phyloP scores from a whole-genome alignment of 306 rosid species.

The Gleditsia sinensis region DNA sequence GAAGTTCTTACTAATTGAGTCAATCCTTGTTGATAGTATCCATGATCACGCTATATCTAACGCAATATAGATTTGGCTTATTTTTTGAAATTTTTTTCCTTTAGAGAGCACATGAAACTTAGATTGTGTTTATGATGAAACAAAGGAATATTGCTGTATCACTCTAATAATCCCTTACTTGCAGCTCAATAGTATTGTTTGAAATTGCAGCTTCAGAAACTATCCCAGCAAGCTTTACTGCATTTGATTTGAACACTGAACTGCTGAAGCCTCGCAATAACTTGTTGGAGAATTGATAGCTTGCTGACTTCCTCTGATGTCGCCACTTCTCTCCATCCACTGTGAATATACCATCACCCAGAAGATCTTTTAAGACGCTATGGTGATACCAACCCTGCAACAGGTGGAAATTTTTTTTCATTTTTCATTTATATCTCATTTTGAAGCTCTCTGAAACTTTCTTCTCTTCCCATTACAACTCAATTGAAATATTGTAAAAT shows the following conservation, averaged over 20 bases:
- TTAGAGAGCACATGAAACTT: background rate
- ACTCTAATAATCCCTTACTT: conserved; percentile 32
- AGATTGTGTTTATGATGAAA: background rate
- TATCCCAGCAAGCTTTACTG: conserved; percentile 51
- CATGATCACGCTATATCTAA: too few species aligned
- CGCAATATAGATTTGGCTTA: too few species aligned
- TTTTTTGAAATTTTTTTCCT: too few species aligned
- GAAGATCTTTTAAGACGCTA: conserved; percentile 53
- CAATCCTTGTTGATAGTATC: too few species aligned
- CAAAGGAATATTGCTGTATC: background rate
- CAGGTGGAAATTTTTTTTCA: background rate
- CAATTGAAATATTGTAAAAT: background rate
- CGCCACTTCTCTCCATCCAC: conserved; percentile 70
- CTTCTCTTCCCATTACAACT: background rate
- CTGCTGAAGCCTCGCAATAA: conserved; percentile 57
- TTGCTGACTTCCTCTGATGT: conserved; percentile 62
- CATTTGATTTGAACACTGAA: conserved; percentile 46
- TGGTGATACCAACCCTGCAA: conserved; percentile 60
- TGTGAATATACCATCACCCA: conserved; percentile 72
- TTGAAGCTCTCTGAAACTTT: background rate
- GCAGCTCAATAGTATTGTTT: conserved; percentile 48
- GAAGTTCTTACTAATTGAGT: too few species aligned
- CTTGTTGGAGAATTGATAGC: conserved; percentile 67
- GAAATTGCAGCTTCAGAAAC: conserved; percentile 52
- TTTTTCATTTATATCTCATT: background rate